These are phyloP conservation scores for Russula earlei DNA, from an alignment of 768 basidiomycete genomes.

Conservation along the genomic window DNA sequence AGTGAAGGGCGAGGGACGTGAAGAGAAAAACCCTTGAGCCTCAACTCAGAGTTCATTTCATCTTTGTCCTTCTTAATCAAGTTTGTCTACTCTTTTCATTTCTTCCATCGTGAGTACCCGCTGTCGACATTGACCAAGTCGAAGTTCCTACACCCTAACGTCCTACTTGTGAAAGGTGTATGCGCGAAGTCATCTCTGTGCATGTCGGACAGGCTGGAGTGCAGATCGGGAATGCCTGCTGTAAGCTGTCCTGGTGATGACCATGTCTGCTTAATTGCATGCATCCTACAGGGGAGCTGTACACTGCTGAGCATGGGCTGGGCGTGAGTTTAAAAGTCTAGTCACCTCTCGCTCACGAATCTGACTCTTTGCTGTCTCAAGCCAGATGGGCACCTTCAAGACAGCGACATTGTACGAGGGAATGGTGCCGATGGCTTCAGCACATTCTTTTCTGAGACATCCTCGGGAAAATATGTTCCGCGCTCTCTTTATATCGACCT, in stretches of 20 bases:
- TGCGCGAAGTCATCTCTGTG: slow-evolving; percentile 96
- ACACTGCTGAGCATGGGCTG: slow-evolving; percentile 97
- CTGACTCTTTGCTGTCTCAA: slow-evolving; percentile 26
- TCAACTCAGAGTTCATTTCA: not conserved
- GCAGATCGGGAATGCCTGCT: slow-evolving; percentile 97
- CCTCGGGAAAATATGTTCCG: slow-evolving; percentile 93
- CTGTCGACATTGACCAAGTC: not conserved
- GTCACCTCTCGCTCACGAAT: not conserved
- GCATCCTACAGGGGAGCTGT: slow-evolving; percentile 76
- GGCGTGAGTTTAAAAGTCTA: slow-evolving; percentile 49
- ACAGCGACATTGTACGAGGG: slow-evolving; percentile 54
- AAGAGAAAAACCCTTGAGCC: not conserved
- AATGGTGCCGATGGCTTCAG: slow-evolving; percentile 86
- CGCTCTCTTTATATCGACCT: slow-evolving; percentile 95
- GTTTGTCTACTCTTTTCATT: not conserved
- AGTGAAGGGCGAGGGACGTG: not conserved
- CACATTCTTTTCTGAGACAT: slow-evolving; percentile 99
- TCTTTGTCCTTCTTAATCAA: not conserved
- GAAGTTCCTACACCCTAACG: not conserved
- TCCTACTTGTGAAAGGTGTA: slow-evolving; percentile 28
- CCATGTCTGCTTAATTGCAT: not conserved
- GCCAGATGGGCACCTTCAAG: slow-evolving; percentile 90
- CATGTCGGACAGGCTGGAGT: slow-evolving; percentile 99
- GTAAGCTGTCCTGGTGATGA: slow-evolving; percentile 43
- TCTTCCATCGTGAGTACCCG: slow-evolving; percentile 1